phyloP scores from a whole-genome alignment of 202 grass and related monocot genomes.

The Digitaria exilis region DNA sequence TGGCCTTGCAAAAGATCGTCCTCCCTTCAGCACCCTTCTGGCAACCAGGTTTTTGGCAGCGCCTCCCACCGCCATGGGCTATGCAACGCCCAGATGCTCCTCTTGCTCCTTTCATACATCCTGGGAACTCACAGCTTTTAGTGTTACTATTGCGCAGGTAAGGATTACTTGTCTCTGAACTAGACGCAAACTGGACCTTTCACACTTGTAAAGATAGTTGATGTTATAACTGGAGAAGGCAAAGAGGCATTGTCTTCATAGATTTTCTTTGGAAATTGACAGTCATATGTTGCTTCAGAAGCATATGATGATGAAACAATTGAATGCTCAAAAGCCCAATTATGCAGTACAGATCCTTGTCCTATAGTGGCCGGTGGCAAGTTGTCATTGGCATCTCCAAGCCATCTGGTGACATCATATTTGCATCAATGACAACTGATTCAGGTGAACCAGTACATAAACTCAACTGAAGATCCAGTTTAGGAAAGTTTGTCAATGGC shows the following conservation, averaged over 20 bases:
- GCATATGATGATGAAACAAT: slow-evolving; percentile 44
- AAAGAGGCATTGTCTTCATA: slow-evolving; percentile 33
- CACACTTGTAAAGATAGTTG: slow-evolving; percentile 53
- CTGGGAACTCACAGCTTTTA: slow-evolving; percentile 76
- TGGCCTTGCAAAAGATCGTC: slow-evolving; percentile 98
- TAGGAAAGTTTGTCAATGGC: not conserved
- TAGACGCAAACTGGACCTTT: slow-evolving; percentile 50
- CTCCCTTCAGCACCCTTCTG: slow-evolving; percentile 90
- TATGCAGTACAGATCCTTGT: slow-evolving; percentile 46
- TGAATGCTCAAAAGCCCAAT: slow-evolving; percentile 50
- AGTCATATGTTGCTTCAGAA: slow-evolving; percentile 45
- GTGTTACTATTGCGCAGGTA: slow-evolving; percentile 42
- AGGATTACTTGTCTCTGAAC: slow-evolving; percentile 49
- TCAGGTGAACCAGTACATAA: slow-evolving; percentile 64
- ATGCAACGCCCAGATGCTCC: slow-evolving; percentile 85
- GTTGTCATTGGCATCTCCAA: slow-evolving; percentile 32
- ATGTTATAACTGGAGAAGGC: slow-evolving; percentile 45
- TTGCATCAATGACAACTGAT: slow-evolving; percentile 56
- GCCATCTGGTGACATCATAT: slow-evolving; percentile 32
- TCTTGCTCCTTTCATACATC: slow-evolving; percentile 86
- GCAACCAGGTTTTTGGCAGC: slow-evolving; percentile 78
- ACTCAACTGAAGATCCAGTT: slow-evolving; percentile 78
- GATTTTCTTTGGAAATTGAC: slow-evolving; percentile 39
- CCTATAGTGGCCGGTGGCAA: slow-evolving; percentile 18
- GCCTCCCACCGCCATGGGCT: slow-evolving; percentile 82